Evolutionary conservation across 805 yeast genomes (phyloP).

Genomic region (Priceomyces castillae): DNA sequence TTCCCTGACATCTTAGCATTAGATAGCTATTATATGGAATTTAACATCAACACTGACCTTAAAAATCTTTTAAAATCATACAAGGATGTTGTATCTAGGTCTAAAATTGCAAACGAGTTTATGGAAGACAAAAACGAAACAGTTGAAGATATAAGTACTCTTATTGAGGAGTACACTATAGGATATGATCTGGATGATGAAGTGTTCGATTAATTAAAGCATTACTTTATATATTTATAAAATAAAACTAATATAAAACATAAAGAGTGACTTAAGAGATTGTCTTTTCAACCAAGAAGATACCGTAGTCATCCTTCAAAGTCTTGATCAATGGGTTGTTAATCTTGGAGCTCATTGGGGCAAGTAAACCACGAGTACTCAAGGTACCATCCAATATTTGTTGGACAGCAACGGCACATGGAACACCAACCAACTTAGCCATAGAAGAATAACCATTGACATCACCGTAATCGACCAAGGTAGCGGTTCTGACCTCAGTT

Average conservation of each 20-base stretch:
- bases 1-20: constrained; percentile 23
- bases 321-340: constrained; percentile 89
- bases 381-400: constrained; percentile 80
- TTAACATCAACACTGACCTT: constrained; percentile 23
- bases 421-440: constrained; percentile 98
- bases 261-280: constrained; percentile 24
- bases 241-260: background rate
- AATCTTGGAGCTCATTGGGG: constrained; percentile 89
- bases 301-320: constrained; percentile 85
- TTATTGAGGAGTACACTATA: constrained; percentile 31
- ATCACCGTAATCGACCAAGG: constrained; percentile 90
- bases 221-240: background rate
- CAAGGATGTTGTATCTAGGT: constrained; percentile 18
- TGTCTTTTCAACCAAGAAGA: constrained; percentile 86
- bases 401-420: constrained; percentile 93
- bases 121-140: constrained; percentile 35
- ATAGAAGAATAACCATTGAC: constrained; percentile 89
- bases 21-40: constrained; percentile 17
- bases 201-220: constrained; percentile 9
- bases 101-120: constrained; percentile 16
- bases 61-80: constrained; percentile 28
- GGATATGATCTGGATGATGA: constrained; percentile 34
- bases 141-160: constrained; percentile 29
- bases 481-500: constrained; percentile 89
- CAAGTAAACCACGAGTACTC: constrained; percentile 75